These are phyloP conservation scores for Euryodendron excelsum DNA, from an alignment of 148 eudicot genomes.

Conservation along the genomic window DNA sequence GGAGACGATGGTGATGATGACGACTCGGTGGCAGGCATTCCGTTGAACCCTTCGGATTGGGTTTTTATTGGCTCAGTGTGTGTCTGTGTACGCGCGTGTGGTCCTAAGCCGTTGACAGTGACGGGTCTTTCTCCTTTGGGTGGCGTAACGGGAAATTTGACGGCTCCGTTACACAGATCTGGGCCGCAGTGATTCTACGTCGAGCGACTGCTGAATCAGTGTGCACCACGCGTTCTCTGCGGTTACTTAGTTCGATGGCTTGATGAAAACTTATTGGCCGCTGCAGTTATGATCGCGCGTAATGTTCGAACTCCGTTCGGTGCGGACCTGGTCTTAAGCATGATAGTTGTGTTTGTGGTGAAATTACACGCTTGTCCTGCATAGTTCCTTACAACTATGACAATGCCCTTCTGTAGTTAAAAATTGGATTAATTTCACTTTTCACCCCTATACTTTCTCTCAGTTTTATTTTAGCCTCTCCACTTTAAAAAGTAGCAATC, in stretches of 20 bases:
- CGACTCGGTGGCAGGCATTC: conserved; percentile 31
- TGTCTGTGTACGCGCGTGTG: conserved; percentile 18
- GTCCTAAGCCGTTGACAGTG: conserved; percentile 36
- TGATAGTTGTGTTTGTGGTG: not conserved
- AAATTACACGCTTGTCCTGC: not conserved
- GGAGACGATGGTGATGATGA: conserved; percentile 1
- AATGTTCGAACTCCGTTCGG: too few species aligned
- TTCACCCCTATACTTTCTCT: too few species aligned
- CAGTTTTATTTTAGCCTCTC: too few species aligned
- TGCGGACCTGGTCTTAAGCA: conserved; percentile 22
- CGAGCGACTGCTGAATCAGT: too few species aligned
- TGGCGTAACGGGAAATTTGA: conserved; percentile 18
- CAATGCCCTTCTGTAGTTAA: too few species aligned
- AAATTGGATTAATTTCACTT: too few species aligned
- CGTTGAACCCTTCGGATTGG: conserved; percentile 45
- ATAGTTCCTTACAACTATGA: too few species aligned
- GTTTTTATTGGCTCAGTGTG: conserved; percentile 9
- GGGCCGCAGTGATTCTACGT: not conserved
- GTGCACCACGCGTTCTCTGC: too few species aligned
- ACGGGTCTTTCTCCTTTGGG: conserved; percentile 16
- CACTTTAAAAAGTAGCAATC: too few species aligned
- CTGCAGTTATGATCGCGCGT: not conserved
- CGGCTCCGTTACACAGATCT: conserved; percentile 51
- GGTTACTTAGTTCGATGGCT: too few species aligned
- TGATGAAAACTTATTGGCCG: too few species aligned